phyloP scores from a whole-genome alignment of 495 filamentous ascomycete genomes.

The Aspergillus nanangensis region DNA sequence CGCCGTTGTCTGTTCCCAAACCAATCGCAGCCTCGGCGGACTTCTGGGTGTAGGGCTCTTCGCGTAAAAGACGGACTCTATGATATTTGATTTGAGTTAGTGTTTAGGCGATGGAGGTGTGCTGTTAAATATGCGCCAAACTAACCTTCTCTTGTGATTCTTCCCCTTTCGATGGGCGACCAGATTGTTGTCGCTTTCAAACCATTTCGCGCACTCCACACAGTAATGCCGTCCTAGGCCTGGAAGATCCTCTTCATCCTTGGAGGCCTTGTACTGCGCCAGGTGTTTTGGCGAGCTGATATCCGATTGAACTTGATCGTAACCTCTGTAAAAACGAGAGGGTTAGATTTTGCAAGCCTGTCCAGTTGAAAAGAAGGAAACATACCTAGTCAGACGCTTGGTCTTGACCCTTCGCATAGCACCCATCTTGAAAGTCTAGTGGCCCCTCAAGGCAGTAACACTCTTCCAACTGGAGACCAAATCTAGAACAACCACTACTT shows the following conservation, averaged over 20 bases:
- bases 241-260: constrained; percentile 81
- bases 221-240: constrained; percentile 82
- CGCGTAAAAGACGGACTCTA: constrained; percentile 69
- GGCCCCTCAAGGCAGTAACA: background rate
- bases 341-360: no score
- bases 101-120: background rate
- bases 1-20: constrained; percentile 61
- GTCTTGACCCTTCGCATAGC: constrained; percentile 52
- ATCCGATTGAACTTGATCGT: constrained; percentile 86
- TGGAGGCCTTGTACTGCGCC: constrained; percentile 66
- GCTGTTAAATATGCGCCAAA: constrained; percentile 6
- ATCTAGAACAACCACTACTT: constrained; percentile 14
- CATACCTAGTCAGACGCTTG: constrained; percentile 56
- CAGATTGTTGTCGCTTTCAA: constrained; percentile 78
- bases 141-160: constrained; percentile 83
- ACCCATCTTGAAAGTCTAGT: constrained; percentile 42
- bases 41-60: constrained; percentile 81
- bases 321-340: constrained; percentile 63
- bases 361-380: constrained; percentile 1
- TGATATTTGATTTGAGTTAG: constrained; percentile 3
- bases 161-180: constrained; percentile 78
- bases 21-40: constrained; percentile 80
- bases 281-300: constrained; percentile 72
- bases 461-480: constrained; percentile 2
- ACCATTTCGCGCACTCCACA: constrained; percentile 93